Evolutionary conservation across 1,284 basidiomycete genomes (phyloP), one percentile per base, ranked within the genome.

Genomic region (Tylopilus sp.): DNA sequence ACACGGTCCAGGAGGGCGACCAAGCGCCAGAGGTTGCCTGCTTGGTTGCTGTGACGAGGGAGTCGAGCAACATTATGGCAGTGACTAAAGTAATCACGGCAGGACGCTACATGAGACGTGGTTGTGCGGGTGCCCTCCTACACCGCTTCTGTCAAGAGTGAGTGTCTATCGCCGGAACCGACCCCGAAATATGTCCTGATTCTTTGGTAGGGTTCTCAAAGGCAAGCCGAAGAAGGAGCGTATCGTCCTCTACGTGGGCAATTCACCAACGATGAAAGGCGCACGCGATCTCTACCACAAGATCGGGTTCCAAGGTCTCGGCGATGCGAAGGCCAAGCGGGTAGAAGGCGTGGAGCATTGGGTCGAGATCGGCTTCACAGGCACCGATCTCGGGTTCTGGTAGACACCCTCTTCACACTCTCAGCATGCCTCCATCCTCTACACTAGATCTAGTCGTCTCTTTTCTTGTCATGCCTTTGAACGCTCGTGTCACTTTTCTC

Each of bases 41-140:
- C 9, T 79, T 90, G 20, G 82, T 84, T 1, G 85, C 85, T 3
- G 69, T 71, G 0, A 79, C 78, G 0, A 63, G 80, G 5, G 68
- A 69, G 9, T 76, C 73, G 14, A 67, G 66, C 4, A 63, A 64
- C 5, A 73, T 81, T 13, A 70, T 73, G 1, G 73, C 74, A 0
- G 72, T 82, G 40, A 79, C 78, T 29, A 82, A 82, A 52, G 81
- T 82, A 1, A 78, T 71, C 57, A 79, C 81, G 0, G 59, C 72
- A 28, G 69, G 70, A 0, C 7, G 42, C 4, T 79, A 72, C 72
- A 61, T 78, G 41, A 59, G 68, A 15, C 64, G 57, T 1, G 72
- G 77, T 0, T 80, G 73, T 57, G 80, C 81, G 0, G 70, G 66
- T 46, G 70, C 74, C 2, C 73, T 83, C 7, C 68, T 78, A 15